These are phyloP conservation scores for Thuidium tamariscinum DNA, from an alignment of 225 moss, liverwort and hornwort genomes.

Conservation along the genomic window DNA sequence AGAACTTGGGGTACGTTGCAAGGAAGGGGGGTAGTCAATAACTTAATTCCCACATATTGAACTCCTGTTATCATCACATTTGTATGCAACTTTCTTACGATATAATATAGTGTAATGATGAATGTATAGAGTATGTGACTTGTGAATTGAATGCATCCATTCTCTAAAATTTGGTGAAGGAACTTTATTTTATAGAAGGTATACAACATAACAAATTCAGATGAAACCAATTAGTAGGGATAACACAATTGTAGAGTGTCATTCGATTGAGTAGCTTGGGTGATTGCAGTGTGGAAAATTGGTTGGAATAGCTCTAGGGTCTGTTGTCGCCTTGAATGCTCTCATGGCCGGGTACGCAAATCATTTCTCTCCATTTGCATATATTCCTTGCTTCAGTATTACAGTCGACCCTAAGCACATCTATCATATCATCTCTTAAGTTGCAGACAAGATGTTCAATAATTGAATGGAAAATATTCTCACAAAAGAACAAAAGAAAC, in stretches of 20 bases:
- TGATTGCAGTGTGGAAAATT: slow-evolving; percentile 62
- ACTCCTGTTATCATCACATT: not conserved
- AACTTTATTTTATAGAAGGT: not conserved
- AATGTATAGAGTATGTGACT: too few species aligned
- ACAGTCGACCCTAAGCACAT: not conserved
- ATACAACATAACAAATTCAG: not conserved
- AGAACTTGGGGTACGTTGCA: not conserved
- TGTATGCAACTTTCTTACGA: not conserved
- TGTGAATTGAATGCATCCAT: not conserved
- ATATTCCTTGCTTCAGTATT: not conserved
- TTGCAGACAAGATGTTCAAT: not conserved
- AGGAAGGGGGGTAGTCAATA: not conserved
- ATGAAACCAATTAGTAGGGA: not conserved
- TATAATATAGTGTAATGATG: too few species aligned
- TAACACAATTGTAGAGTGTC: not conserved
- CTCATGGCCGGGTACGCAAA: slow-evolving; percentile 60
- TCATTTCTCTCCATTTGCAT: not conserved
- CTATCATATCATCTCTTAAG: not conserved
- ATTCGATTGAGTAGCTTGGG: not conserved
- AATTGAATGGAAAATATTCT: not conserved
- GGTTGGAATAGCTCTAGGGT: slow-evolving; percentile 75
- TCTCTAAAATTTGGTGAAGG: not conserved
- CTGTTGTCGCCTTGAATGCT: slow-evolving; percentile 58
- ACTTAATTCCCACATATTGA: not conserved
- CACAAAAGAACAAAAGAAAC: not conserved